Conservation (phyloP, 2,329 filamentous ascomycete species). For the Colletotrichum sp. region DNA sequence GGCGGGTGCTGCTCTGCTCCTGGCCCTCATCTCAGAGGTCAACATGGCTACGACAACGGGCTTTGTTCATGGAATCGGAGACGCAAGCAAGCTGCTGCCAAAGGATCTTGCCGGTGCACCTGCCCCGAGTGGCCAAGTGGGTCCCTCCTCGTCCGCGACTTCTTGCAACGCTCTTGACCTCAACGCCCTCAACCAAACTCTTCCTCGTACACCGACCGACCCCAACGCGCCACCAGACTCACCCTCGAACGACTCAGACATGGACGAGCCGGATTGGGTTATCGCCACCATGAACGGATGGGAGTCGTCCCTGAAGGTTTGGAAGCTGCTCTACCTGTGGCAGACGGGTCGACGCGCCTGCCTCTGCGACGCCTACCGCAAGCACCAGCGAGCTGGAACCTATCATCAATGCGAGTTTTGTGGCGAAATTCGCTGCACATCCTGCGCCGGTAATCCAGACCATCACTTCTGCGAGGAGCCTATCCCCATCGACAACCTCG, state of each 20-base stretch:
- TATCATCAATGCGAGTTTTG: constrained; percentile 35
- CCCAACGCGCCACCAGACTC: neutral
- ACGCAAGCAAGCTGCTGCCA: neutral
- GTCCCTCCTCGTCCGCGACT: neutral
- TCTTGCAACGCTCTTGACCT: neutral
- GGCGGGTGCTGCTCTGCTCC: constrained; percentile 66
- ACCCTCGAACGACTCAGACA: neutral
- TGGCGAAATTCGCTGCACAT: constrained; percentile 37
- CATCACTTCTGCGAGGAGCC: constrained; percentile 31
- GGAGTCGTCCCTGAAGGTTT: neutral
- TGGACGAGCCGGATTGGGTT: neutral
- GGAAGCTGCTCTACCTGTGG: constrained; percentile 15
- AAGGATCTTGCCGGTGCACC: neutral
- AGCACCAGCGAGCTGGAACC: constrained; percentile 29
- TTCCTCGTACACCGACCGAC: neutral
- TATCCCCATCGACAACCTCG: neutral
- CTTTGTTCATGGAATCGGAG: neutral
- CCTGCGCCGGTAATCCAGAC: constrained; percentile 42
- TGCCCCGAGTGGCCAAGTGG: neutral
- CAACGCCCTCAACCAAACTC: neutral
- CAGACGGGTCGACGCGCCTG: constrained; percentile 34
- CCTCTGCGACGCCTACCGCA: constrained; percentile 35
- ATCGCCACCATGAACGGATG: neutral
- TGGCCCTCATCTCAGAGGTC: constrained; percentile 54
- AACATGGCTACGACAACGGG: neutral